phyloP scores from a whole-genome alignment of 176 grass and related monocot genomes.

The Lolium rigidum region DNA sequence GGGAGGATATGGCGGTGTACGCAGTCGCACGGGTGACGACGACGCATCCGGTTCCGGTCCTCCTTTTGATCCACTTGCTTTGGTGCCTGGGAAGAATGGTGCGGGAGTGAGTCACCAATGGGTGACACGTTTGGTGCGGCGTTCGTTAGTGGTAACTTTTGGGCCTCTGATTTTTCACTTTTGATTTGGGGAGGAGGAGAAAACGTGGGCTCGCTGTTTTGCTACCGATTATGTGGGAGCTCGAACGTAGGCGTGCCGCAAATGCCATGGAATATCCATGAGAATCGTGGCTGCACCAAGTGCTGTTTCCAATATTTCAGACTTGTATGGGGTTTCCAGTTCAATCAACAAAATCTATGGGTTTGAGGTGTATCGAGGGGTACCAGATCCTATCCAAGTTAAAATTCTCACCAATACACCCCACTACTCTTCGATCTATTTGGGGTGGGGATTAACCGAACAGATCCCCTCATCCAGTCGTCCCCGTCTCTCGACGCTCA shows the following conservation, averaged over 20 bases:
- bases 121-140: constrained; percentile 27
- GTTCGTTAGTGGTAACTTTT: constrained; percentile 37
- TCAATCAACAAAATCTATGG: not conserved
- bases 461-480: no score
- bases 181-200: not conserved
- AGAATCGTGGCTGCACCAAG: not conserved
- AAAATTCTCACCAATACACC: no score
- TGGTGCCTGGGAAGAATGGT: not conserved
- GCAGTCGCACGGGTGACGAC: constrained; percentile 15
- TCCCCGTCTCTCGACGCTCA: no score
- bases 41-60: constrained; percentile 41
- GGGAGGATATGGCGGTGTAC: not conserved
- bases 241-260: not conserved
- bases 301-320: not conserved
- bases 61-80: constrained; percentile 35
- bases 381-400: no score
- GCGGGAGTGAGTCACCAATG: constrained; percentile 27
- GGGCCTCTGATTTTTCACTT: not conserved
- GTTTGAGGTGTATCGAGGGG: no score
- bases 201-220: constrained; percentile 34
- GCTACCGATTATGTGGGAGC: not conserved
- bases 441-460: no score
- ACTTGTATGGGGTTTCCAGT: not conserved
- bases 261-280: constrained; percentile 17
- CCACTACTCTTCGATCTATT: no score